These are phyloP conservation scores for Pistacia vera DNA, from an alignment of 345 rosid genomes.

Conservation along the genomic window DNA sequence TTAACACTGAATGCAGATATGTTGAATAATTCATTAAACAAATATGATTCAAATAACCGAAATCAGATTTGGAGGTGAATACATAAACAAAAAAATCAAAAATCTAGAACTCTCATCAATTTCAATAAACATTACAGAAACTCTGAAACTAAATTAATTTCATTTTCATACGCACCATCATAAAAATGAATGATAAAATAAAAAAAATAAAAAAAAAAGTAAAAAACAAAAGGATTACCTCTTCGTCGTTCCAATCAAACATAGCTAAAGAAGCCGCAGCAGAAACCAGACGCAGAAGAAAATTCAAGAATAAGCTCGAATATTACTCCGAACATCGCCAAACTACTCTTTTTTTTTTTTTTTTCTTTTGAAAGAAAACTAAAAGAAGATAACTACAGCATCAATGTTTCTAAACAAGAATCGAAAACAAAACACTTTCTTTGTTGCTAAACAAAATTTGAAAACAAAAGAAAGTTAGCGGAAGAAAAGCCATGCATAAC, in stretches of 20 bases:
- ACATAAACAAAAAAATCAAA: too few species aligned
- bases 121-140: too few species aligned
- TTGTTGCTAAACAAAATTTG: not conserved
- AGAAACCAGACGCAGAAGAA: conserved; percentile 28
- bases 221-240: conserved; percentile 46
- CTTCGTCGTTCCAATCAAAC: conserved; percentile 99
- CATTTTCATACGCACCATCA: too few species aligned
- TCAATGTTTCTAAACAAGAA: conserved; percentile 10
- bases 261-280: conserved; percentile 46
- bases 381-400: conserved; percentile 12
- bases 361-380: conserved; percentile 9
- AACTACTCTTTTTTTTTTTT: conserved; percentile 23
- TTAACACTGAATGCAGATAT: not conserved
- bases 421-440: not conserved
- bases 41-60: not conserved
- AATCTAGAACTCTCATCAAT: too few species aligned
- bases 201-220: not conserved
- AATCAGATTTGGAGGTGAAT: not conserved
- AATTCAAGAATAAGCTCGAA: conserved; percentile 33
- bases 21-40: too few species aligned
- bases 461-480: conserved; percentile 17
- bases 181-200: not conserved
- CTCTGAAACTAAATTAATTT: too few species aligned
- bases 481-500: conserved; percentile 3
- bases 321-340: conserved; percentile 68